These are phyloP conservation scores for Boletus tomentosulus DNA, from an alignment of 768 basidiomycete genomes.

Conservation along the genomic window DNA sequence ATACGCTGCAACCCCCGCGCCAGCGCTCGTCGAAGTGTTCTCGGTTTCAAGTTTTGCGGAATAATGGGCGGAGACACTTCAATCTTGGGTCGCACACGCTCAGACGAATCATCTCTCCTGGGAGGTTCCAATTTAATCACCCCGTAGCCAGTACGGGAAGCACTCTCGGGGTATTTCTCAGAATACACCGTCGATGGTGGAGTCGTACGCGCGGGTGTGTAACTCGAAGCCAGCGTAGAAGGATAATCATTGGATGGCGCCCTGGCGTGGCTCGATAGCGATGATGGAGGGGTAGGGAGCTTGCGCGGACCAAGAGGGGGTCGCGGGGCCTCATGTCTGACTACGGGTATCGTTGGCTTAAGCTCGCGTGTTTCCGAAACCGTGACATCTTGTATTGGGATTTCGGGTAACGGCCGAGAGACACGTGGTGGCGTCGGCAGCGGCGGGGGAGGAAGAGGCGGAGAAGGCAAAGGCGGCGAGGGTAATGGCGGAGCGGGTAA, in stretches of 20 bases:
- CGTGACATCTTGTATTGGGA: conserved; percentile 20
- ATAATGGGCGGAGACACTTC: conserved; percentile 19
- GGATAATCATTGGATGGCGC: conserved; percentile 22
- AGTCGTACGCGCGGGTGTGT: conserved; percentile 27
- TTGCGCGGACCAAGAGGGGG: conserved; percentile 25
- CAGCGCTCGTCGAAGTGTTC: conserved; percentile 23
- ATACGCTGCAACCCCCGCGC: conserved; percentile 24
- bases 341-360: conserved; percentile 8
- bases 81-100: conserved; percentile 18
- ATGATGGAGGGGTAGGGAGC: conserved; percentile 31
- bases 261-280: conserved; percentile 15
- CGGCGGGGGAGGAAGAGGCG: conserved; percentile 21
- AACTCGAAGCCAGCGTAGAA: conserved; percentile 24
- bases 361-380: conserved; percentile 15
- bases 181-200: conserved; percentile 29
- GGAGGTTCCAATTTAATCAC: conserved; percentile 23
- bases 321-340: conserved; percentile 19
- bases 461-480: conserved; percentile 15
- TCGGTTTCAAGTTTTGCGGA: conserved; percentile 21
- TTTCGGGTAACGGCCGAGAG: conserved; percentile 28
- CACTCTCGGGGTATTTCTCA: conserved; percentile 29
- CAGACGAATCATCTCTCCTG: conserved; percentile 20
- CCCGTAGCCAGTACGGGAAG: conserved; percentile 21
- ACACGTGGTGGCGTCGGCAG: conserved; percentile 26
- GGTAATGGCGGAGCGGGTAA: conserved; percentile 10